Conservation (phyloP, 768 basidiomycete species). For the Dioszegia hungarica region DNA sequence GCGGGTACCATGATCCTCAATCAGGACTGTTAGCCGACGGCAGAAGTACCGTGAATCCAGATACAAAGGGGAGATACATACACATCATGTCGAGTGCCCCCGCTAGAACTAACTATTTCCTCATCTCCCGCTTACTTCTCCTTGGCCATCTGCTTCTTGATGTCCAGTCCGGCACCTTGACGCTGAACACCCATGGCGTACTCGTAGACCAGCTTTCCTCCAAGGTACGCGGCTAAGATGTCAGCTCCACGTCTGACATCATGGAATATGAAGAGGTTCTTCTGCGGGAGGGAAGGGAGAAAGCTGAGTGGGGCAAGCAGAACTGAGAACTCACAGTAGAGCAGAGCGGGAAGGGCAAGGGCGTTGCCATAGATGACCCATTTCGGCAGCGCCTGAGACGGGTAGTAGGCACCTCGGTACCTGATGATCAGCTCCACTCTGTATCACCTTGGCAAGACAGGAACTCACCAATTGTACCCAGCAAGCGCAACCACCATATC, state of each 20-base stretch:
- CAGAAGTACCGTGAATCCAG: too few species aligned
- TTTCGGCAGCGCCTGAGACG: constrained; percentile 25
- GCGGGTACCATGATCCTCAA: too few species aligned
- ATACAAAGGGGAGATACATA: too few species aligned
- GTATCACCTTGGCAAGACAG: neutral
- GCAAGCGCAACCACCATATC: constrained; percentile 26
- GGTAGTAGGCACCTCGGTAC: constrained; percentile 30
- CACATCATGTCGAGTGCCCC: too few species aligned
- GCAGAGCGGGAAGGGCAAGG: constrained; percentile 32
- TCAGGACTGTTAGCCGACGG: too few species aligned
- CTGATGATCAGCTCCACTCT: constrained; percentile 11
- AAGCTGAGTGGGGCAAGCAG: too few species aligned
- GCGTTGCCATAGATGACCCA: constrained; percentile 23
- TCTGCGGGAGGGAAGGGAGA: too few species aligned
- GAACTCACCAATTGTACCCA: constrained; percentile 27
- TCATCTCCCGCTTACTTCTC: neutral
- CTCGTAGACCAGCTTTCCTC: constrained; percentile 45
- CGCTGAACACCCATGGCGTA: constrained; percentile 46
- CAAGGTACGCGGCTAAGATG: constrained; percentile 35
- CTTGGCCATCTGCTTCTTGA: constrained; percentile 28
- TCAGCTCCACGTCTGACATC: too few species aligned
- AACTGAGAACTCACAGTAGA: constrained; percentile 28
- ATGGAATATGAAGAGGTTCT: too few species aligned
- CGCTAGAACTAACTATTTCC: too few species aligned
- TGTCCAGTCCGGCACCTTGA: constrained; percentile 39